phyloP scores from a whole-genome alignment of 495 filamentous ascomycete species.

The Aspergillus steynii region DNA sequence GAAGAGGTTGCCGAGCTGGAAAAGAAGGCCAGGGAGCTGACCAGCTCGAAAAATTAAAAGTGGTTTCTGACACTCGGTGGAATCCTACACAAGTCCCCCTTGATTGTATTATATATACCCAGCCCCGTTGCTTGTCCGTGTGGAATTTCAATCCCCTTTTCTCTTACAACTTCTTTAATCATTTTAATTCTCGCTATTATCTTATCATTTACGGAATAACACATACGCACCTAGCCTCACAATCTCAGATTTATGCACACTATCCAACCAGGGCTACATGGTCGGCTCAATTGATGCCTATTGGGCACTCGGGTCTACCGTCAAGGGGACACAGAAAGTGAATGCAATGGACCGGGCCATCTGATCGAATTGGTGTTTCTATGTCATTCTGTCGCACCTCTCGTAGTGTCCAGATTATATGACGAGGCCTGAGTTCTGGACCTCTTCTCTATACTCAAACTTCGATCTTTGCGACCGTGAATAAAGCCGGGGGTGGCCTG shows the following conservation, averaged over 20 bases:
- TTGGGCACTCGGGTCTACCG: too few relatives aligned
- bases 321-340: too few relatives aligned
- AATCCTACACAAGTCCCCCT: neutral
- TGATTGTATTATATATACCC: constrained; percentile 21
- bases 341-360: too few relatives aligned
- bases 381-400: neutral
- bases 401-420: neutral
- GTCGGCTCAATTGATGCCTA: too few relatives aligned
- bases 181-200: too few relatives aligned
- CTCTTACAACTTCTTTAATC: too few relatives aligned
- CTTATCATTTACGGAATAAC: neutral
- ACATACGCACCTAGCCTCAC: neutral
- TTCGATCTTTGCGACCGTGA: neutral
- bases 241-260: too few relatives aligned
- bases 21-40: constrained; percentile 43
- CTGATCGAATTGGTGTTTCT: neutral
- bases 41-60: constrained; percentile 30
- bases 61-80: neutral
- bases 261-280: too few relatives aligned
- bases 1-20: constrained; percentile 45
- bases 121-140: neutral
- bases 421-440: constrained; percentile 5
- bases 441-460: constrained; percentile 13
- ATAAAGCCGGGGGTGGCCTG: neutral
- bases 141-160: neutral